Base-by-base conservation (phyloP, 2,329 filamentous ascomycete genomes). In the Apiospora rasikravindrae region DNA sequence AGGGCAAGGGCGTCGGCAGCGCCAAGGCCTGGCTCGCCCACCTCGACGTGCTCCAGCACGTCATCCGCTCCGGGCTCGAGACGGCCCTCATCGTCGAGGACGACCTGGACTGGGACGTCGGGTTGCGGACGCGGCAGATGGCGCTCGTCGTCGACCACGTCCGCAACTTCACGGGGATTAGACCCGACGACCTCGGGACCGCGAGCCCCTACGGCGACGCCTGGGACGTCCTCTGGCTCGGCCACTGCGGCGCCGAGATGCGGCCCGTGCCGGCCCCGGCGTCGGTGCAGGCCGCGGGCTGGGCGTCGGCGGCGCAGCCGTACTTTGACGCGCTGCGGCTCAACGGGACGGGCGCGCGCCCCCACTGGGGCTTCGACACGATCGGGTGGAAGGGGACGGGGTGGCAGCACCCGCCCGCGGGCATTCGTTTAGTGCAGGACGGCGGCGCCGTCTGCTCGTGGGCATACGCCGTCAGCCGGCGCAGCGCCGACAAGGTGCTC, bases 51-150 rank as follows among this genome's bases (percentile, higher is more conserved):
- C 73, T 81, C 13, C 77, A 77, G 67, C 76, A 77, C 70, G 74
- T 81, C 40, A 72, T 81, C 40, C 71, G 76, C 22, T 76, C 76
- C 22, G 67, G 47, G 6, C 45, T 84, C 11, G 76, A 80, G n/a
- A 80, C 80, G 8, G 82, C 82, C 1, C 74, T 84, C 8, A 81
- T 84, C 40, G 75, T 84, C 71, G 82, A 84, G 75, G 83, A 84
- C 67, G 82, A 84, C 71, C 77, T 82, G 70, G 82, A 84, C 72
- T 84, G 82, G 82, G 83, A 84, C 72, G 77, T 83, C 10, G 75
- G 78, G 2, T 75, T 84, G 47, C 79, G 80, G 69, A 69, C 74
- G 0, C 42, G 22, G 24, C 80, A 83, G 51, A 75, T 83, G 29
- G 74, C 76, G 26, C 73, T 76, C 57, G 74, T 82, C 29, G 78